Base-by-base conservation (phyloP, 495 filamentous ascomycete species). In the Neurospora hispaniola region DNA sequence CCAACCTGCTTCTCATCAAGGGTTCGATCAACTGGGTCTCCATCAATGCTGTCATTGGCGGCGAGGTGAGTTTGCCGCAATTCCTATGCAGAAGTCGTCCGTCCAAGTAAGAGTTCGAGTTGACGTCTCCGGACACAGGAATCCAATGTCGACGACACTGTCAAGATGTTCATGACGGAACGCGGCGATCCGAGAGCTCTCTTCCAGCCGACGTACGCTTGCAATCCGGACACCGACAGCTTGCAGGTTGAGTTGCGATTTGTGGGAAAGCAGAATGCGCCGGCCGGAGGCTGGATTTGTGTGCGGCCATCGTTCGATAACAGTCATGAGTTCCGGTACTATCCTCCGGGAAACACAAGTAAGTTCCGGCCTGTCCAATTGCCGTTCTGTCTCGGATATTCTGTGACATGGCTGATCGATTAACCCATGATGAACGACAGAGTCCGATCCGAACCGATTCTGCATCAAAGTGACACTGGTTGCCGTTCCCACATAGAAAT, bases 121-220 rank as follows among this genome's bases (percentile, higher is more conserved):
- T 42, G 70, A 44, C 12, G 11, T n/a, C 12, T 71, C 23, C 23
- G 10, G 5, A 42, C n/a, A 10, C 42, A 48, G 70, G 69, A 43
- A 69, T 85, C 85, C 20, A 78, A 79, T 8, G 77, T 82, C 20
- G 86, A 88, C 72, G 82, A 86, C 76, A 88, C 86, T 18, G 87
- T 85, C 20, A 88, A 88, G 75, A 77, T 88, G 76, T 88, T 88
- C 78, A 84, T 86, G 82, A 88, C 86, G 1, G 81, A 82, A 16
- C 83, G 86, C 8, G 78, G 80, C 35, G 85, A 87, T 48, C 81
- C 84, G 20, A 75, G 81, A 1, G 86, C 86, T 11, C 70, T 83
- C 70, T 88, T 85, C 70, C 76, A 86, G 44, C 83, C 85, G 10
- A 80, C 78, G 7, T 85, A 85, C 69, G 84, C 82, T 59, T 88